These are phyloP conservation scores for Leptodontidium sp. DNA, from an alignment of 2,329 filamentous ascomycete genomes.

Conservation along the genomic window DNA sequence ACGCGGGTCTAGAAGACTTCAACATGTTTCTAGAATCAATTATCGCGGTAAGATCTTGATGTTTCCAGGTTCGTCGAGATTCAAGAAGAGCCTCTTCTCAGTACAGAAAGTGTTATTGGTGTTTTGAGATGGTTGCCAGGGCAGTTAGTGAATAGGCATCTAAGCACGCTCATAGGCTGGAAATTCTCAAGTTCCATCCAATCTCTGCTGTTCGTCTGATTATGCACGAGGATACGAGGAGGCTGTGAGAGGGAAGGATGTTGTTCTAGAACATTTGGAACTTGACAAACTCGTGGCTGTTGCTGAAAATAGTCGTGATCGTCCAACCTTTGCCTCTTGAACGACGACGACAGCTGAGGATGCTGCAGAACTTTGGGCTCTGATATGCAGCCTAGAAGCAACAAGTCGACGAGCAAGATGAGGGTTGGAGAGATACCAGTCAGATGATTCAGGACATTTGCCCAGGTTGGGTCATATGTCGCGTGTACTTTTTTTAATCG, in stretches of 20 bases:
- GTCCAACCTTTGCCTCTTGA: conserved; percentile 5
- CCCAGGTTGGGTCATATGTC: not conserved
- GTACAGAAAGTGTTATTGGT: not conserved
- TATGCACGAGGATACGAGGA: conserved; percentile 15
- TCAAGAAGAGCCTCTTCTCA: not conserved
- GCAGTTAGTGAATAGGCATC: not conserved
- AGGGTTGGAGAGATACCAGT: not conserved
- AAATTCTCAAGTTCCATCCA: conserved; percentile 7
- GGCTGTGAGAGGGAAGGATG: conserved; percentile 9
- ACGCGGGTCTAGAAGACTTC: not conserved
- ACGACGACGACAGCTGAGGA: conserved; percentile 16
- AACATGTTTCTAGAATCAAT: not conserved
- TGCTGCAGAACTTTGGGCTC: not conserved
- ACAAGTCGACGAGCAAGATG: not conserved
- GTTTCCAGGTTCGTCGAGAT: not conserved
- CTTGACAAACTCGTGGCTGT: not conserved
- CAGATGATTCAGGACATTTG: not conserved
- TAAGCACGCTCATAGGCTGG: conserved; percentile 19
- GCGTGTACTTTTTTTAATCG: not conserved
- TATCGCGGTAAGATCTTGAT: not conserved
- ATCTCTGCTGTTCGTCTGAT: conserved; percentile 9
- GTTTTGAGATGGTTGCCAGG: conserved; percentile 7
- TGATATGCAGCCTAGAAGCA: not conserved
- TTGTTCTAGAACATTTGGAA: conserved; percentile 16
- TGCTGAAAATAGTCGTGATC: conserved; percentile 18